Evolutionary conservation across 2,329 filamentous ascomycete species (phyloP).

Genomic region (Penicillium sp.): DNA sequence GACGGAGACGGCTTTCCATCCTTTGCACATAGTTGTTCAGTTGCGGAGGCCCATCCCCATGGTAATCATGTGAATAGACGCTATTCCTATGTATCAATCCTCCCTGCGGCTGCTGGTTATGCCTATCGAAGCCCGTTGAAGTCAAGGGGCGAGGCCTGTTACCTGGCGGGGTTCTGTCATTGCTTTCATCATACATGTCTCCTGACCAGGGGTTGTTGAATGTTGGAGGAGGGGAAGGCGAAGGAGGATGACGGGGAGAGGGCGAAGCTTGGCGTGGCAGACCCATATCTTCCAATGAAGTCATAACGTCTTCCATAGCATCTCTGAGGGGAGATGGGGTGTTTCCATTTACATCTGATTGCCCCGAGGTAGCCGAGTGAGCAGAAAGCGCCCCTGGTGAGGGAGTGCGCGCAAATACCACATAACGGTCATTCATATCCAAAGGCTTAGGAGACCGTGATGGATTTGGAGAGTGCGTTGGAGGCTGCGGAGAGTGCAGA

Average conservation of each 20-base stretch:
- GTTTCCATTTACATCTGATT: constrained; percentile 61
- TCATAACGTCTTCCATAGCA: constrained; percentile 98
- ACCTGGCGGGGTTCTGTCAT: constrained; percentile 31
- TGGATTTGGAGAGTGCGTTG: constrained; percentile 11
- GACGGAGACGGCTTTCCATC: constrained; percentile 78
- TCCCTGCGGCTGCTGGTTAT: constrained; percentile 52
- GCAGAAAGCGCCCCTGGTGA: constrained; percentile 42
- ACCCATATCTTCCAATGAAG: constrained; percentile 83
- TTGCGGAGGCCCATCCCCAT: constrained; percentile 59
- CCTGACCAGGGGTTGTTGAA: constrained; percentile 74
- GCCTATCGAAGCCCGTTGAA: constrained; percentile 63
- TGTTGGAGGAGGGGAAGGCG: constrained; percentile 52
- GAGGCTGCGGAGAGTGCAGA: constrained; percentile 14
- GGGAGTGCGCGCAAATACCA: constrained; percentile 41
- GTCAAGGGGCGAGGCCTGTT: constrained; percentile 60
- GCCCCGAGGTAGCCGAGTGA: constrained; percentile 18
- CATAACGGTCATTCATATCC: constrained; percentile 41
- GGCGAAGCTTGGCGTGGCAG: constrained; percentile 52
- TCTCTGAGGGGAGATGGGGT: constrained; percentile 89
- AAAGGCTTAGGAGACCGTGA: constrained; percentile 32
- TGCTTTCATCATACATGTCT: constrained; percentile 67
- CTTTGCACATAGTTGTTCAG: constrained; percentile 82
- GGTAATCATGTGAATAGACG: constrained; percentile 33
- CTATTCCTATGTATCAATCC: constrained; percentile 51
- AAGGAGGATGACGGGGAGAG: constrained; percentile 6